Conservation (phyloP, 202 grass and related monocot genomes). For the Zizania palustris region DNA sequence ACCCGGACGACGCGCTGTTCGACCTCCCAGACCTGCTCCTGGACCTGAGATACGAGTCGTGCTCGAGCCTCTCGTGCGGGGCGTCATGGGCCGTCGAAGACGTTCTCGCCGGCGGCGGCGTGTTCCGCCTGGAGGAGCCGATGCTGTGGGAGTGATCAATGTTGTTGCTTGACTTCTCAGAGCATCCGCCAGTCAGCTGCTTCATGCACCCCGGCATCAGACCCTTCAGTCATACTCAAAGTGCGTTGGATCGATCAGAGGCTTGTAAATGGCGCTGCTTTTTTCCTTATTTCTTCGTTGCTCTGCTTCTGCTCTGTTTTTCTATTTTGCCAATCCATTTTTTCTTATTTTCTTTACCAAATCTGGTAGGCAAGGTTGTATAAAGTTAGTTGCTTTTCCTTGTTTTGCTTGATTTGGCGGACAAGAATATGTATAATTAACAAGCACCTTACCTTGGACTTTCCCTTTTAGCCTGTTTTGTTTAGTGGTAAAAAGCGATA, state of each 20-base stretch:
- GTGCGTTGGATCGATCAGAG: slow-evolving; percentile 18
- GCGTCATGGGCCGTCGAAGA: slow-evolving; percentile 62
- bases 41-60: slow-evolving; percentile 64
- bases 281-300: background rate
- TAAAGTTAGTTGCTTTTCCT: slow-evolving; percentile 37
- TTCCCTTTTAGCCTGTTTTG: slow-evolving; percentile 27
- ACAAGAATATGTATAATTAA: slow-evolving; percentile 67
- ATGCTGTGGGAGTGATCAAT: slow-evolving; percentile 74
- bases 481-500: slow-evolving; percentile 48
- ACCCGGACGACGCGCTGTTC: slow-evolving; percentile 56
- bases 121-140: slow-evolving; percentile 78
- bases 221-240: slow-evolving; percentile 6
- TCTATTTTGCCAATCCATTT: background rate
- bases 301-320: slow-evolving; percentile 10
- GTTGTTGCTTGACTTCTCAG: background rate
- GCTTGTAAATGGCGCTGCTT: slow-evolving; percentile 42
- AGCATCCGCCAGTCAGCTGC: background rate
- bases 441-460: slow-evolving; percentile 43
- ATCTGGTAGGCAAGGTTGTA: slow-evolving; percentile 36
- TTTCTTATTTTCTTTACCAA: slow-evolving; percentile 26
- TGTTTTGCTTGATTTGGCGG: slow-evolving; percentile 51
- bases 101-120: slow-evolving; percentile 41
- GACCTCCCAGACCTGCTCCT: slow-evolving; percentile 87
- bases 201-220: background rate
- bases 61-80: slow-evolving; percentile 42